A percentile compares a stretch with the other conserved stretches of the same genome.
Evolutionary conservation across 2,329 filamentous ascomycete genomes (phyloP).

Genomic region (Fusarium beomiforme): DNA sequence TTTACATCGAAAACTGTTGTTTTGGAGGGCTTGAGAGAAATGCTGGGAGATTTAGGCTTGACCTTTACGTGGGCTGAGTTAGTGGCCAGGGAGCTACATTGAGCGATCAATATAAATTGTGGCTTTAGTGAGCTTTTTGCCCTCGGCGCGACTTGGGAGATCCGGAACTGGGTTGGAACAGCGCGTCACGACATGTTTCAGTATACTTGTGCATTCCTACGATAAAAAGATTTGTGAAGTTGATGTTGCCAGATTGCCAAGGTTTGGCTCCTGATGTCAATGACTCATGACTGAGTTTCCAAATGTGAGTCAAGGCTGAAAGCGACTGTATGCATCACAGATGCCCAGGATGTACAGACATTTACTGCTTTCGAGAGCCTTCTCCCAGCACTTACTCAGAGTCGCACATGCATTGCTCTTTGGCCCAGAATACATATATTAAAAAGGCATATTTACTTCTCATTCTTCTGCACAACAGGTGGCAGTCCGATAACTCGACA

Average conservation of each 20-base stretch:
- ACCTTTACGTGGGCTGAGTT: neutral
- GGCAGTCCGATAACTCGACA: too few species aligned
- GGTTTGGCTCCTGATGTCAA: too few species aligned
- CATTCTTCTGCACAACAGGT: neutral
- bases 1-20: fast-evolving
- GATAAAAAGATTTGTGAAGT: too few species aligned
- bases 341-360: fast-evolving
- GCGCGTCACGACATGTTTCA: too few species aligned
- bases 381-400: fast-evolving
- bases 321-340: fast-evolving
- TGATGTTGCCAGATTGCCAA: too few species aligned
- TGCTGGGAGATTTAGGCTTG: fast-evolving
- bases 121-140: too few species aligned
- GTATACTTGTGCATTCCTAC: too few species aligned
- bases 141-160: too few species aligned
- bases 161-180: too few species aligned
- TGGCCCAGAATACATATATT: too few species aligned
- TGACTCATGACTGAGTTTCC: neutral
- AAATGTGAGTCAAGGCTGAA: neutral
- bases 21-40: neutral
- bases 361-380: fast-evolving
- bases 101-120: neutral
- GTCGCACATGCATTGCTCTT: fast-evolving
- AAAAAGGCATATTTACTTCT: too few species aligned
- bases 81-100: neutral